Base-by-base conservation (phyloP, 1,139 yeast genomes). In the Taphrina flavorubra region DNA sequence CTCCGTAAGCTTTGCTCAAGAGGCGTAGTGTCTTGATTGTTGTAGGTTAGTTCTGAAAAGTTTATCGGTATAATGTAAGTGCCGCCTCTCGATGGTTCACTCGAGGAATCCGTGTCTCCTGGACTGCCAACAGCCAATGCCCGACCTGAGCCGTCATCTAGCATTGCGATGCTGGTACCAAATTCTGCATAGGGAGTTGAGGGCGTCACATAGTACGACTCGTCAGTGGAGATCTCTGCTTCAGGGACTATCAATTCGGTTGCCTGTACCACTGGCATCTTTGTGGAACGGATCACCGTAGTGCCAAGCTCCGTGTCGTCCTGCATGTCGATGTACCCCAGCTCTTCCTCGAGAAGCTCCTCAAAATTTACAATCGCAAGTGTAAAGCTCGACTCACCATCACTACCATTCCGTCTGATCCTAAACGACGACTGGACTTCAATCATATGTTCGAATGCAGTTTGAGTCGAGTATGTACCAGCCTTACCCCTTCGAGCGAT, bases 111-210 rank as follows among this genome's bases (percentile, higher is more conserved):
- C 14, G 61, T 25, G 36, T 63, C 67, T 34, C 18, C 14, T 4
- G 67, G 67, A 11, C 61, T 57, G 37, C 67, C 61, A 2, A 63
- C 61, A n/a, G 61, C 60, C 20, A 63, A 18, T 13, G 34, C 37
- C 1, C 58, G 44, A 8, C 8, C 10, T 3, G 31, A 6, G 10
- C 36, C n/a, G n/a, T 8, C 6, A 4, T 36, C 25, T 8, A 55
- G 18, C 6, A 63, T 25, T 13, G 67, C 16, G 13, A 63, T 11
- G 46, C 55, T 34, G 18, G 55, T 46, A 25, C 67, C 67, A 37
- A 63, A 63, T 14, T 55, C 51, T 13, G 55, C 59, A 47, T 63
- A 63, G 3, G 67, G 37, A 14, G 44, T 40, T 7, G 44, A 42
- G 11, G 67, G 67, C 8, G 67, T 63, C 7, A 63, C 20, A 18